phyloP scores from a whole-genome alignment of 495 filamentous ascomycete genomes.

The Xylaria palmicola region DNA sequence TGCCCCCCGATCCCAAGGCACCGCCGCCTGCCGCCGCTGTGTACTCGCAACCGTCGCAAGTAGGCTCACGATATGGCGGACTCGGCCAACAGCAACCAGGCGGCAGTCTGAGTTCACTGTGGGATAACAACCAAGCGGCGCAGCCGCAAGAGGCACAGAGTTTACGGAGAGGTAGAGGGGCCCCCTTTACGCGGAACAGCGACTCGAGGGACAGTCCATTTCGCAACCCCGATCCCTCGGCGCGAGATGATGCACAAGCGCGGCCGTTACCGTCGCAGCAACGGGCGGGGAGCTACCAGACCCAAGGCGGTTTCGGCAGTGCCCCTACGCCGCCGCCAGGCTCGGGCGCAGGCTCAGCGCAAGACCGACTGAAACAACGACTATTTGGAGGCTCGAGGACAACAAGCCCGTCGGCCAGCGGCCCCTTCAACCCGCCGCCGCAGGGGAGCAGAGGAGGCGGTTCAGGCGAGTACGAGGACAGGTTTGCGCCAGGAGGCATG shows the following conservation, averaged over 20 bases:
- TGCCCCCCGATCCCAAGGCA: conserved; percentile 80
- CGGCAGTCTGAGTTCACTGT: conserved; percentile 69
- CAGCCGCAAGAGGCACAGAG: conserved; percentile 52
- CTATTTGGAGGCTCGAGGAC: conserved; percentile 48
- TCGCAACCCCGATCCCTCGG: conserved; percentile 38
- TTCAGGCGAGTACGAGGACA: conserved; percentile 43
- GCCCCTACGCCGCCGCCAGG: conserved; percentile 35
- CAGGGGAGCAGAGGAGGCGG: conserved; percentile 30
- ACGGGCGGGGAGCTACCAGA: conserved; percentile 70
- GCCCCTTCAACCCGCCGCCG: conserved; percentile 41
- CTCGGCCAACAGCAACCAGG: conserved; percentile 37
- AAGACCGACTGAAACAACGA: conserved; percentile 51
- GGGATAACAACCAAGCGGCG: conserved; percentile 61
- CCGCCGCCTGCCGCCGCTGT: conserved; percentile 54
- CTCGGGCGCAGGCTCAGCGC: conserved; percentile 37
- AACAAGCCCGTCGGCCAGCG: conserved; percentile 37
- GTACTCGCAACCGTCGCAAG: conserved; percentile 50
- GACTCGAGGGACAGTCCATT: conserved; percentile 29
- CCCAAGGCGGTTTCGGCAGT: conserved; percentile 30
- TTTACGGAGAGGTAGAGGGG: conserved; percentile 49
- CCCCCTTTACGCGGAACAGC: conserved; percentile 28
- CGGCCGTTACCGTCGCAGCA: conserved; percentile 70
- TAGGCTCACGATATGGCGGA: conserved; percentile 52
- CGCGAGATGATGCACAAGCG: conserved; percentile 39
- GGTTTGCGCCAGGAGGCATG: conserved; percentile 41